Conservation (phyloP, 116 monocot genomes). For the Thalassia testudinum region DNA sequence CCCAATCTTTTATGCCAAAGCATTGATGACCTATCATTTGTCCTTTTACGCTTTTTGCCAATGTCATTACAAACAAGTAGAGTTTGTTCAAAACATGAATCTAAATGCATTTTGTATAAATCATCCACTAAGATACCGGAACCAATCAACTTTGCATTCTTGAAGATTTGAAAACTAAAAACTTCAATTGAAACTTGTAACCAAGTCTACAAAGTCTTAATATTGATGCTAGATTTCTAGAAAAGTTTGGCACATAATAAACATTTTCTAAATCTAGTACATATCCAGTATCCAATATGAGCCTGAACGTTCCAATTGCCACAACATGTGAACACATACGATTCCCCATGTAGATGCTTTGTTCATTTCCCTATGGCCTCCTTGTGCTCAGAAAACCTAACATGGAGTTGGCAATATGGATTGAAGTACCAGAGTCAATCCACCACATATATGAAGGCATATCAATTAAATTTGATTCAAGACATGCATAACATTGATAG, state of each 20-base stretch:
- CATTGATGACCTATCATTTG: too few relatives aligned
- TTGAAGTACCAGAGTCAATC: slow-evolving; percentile 7
- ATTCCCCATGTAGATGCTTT: slow-evolving; percentile 1
- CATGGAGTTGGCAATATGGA: slow-evolving; percentile 7
- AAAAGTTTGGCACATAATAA: background rate
- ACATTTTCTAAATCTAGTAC: slow-evolving; percentile 1
- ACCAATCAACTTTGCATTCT: background rate
- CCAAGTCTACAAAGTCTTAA: too few relatives aligned
- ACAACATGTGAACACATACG: background rate
- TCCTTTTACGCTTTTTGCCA: too few relatives aligned
- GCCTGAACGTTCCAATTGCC: background rate
- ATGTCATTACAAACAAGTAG: too few relatives aligned
- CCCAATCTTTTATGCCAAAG: slow-evolving; percentile 5
- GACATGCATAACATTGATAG: slow-evolving; percentile 6
- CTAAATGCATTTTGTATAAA: slow-evolving; percentile 4
- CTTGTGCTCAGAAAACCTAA: background rate
- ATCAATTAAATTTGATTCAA: slow-evolving; percentile 13
- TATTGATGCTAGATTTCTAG: background rate
- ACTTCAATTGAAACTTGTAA: too few relatives aligned
- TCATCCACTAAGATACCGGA: background rate
- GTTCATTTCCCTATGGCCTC: background rate
- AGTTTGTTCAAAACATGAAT: too few relatives aligned
- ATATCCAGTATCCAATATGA: background rate
- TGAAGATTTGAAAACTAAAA: background rate
- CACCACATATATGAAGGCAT: slow-evolving; percentile 5